Evolutionary conservation across 495 filamentous ascomycete genomes (phyloP).

Genomic region (Trichodelitschia bisporula): DNA sequence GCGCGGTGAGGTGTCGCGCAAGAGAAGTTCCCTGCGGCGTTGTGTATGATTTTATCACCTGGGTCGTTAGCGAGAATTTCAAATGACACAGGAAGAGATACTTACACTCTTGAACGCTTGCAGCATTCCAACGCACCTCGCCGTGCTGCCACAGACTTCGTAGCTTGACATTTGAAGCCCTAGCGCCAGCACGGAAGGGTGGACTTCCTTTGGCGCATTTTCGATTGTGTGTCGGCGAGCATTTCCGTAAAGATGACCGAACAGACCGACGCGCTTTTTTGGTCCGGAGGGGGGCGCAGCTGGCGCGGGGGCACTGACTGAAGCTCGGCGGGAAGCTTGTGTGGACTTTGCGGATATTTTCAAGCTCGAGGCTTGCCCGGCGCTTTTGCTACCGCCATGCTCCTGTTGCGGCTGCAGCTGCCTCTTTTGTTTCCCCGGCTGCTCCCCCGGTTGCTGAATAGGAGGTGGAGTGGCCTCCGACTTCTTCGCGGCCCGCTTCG

Average conservation of each 20-base stretch:
- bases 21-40: slow-evolving; percentile 66
- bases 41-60: slow-evolving; percentile 81
- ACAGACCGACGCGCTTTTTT: slow-evolving; percentile 50
- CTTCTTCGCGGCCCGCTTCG: slow-evolving; percentile 12
- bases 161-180: slow-evolving; percentile 83
- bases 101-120: slow-evolving; percentile 69
- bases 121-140: slow-evolving; percentile 65
- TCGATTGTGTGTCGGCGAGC: slow-evolving; percentile 42
- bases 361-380: background rate
- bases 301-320: too few relatives aligned
- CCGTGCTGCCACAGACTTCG: slow-evolving; percentile 69
- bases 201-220: slow-evolving; percentile 66
- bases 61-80: too few relatives aligned
- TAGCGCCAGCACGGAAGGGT: slow-evolving; percentile 62
- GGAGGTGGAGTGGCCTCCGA: slow-evolving; percentile 4
- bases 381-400: slow-evolving; percentile 8
- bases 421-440: slow-evolving; percentile 2
- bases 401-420: slow-evolving; percentile 10
- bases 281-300: too few relatives aligned
- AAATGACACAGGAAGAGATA: too few relatives aligned
- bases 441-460: slow-evolving; percentile 1
- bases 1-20: slow-evolving; percentile 73
- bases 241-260: slow-evolving; percentile 65
- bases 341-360: slow-evolving; percentile 1
- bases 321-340: slow-evolving; percentile 24